Evolutionary conservation across 2,329 filamentous ascomycete genomes (phyloP), one percentile per base, ranked within the genome.

Genomic region (Neonectria punicea): DNA sequence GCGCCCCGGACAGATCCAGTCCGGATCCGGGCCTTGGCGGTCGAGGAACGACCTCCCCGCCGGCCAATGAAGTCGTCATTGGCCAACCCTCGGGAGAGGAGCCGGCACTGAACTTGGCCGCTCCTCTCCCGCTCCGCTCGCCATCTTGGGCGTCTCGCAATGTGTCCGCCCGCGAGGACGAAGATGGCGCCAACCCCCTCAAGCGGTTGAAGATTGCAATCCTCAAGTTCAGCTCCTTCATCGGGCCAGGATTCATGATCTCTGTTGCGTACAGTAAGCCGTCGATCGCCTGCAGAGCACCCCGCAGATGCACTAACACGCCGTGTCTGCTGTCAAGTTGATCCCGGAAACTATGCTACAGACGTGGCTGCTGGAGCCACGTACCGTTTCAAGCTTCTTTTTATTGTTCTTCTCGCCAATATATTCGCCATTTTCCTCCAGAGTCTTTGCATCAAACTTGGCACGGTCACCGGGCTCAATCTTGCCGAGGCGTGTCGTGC

Each of bases 381-480:
- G 1, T 92, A 89, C 76, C 85, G 84, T 61, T 93, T 89, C 80
- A 84, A 82, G 44, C 83, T 92, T 36, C 84, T 93, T 3, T 92
- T 92, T 79, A 83, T 92, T 69, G 86, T 92, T 47, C 81, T 93
- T 10, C 81, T 92, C 71, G 88, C 88, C 77, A 93, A 93, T 75
- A 71, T 92, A 55, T 90, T 92, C 72, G 90, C 90, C 70, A 91
- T 93, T 58, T 87, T 92, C 69, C 81, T 92, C 20, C 90, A 93
- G 76, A 87, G 85, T 20, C 83, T 93, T 2, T 87, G 87, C 72
- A 88, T 91, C 77, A 91, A 91, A 75, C 83, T 92, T 6, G 90
- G 90, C 34, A 90, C 88, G 14, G 89, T 92, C 67, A 91, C 87
- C 1, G 90, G 90, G 2, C 78, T 91, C 55, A 89, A 92, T 71